Evolutionary conservation across 306 rosid species (phyloP).

Genomic region (Sechiopsis laciniata): DNA sequence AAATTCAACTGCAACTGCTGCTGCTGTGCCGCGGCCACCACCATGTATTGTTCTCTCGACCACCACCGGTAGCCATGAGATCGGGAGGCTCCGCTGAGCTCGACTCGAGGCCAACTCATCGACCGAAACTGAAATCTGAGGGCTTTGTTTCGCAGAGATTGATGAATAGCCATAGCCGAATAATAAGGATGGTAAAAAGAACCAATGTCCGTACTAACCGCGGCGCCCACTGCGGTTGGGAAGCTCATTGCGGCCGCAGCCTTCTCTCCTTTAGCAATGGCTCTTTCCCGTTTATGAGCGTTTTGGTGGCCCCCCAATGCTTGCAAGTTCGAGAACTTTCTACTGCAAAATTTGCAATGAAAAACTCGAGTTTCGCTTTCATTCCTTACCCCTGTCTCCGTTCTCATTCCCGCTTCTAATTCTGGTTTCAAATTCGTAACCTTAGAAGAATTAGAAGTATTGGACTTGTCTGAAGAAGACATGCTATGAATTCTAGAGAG

Average conservation of each 20-base stretch:
- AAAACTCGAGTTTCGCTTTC: background rate
- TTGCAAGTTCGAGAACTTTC: slow-evolving; percentile 11
- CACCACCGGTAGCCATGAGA: background rate
- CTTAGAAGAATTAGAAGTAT: background rate
- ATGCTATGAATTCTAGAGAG: background rate
- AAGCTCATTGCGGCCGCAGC: background rate
- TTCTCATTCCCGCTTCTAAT: background rate
- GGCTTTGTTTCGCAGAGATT: background rate
- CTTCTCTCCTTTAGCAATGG: slow-evolving; percentile 4
- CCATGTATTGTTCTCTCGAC: slow-evolving; percentile 1
- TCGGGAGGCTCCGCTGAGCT: background rate
- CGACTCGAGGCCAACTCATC: background rate
- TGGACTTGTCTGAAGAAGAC: background rate
- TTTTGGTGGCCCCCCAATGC: slow-evolving; percentile 23
- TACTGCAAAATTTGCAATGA: slow-evolving; percentile 12
- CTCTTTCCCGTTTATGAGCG: slow-evolving; percentile 17
- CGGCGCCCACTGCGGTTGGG: background rate
- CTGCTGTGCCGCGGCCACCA: background rate
- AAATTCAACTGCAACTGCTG: background rate
- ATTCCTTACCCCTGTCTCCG: background rate
- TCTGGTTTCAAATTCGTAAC: background rate
- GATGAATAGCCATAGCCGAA: slow-evolving; percentile 10
- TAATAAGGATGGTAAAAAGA: background rate
- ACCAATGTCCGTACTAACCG: background rate
- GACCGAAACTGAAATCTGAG: background rate